Base-by-base conservation (phyloP, 2,329 filamentous ascomycete species). In the Aspergillus bombycis region DNA sequence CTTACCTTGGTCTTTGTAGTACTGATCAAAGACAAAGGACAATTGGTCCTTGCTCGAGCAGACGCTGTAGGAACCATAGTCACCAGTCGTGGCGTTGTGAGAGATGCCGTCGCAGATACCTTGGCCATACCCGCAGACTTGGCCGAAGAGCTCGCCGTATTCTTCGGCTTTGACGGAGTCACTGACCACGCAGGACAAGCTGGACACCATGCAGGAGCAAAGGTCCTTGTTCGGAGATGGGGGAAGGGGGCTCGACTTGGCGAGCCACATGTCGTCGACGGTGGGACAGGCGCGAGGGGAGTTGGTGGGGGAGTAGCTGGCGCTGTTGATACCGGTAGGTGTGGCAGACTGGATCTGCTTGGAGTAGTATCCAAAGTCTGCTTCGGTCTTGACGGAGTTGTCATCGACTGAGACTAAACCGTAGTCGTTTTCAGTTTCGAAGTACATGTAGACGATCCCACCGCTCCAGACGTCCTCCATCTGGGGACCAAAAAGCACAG, bases 381-480 rank as follows among this genome's bases (percentile, higher is more conserved):
- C 79, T 71, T 92, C 85, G 67, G 89, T 91, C 67, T 80, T 85
- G 67, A 90, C 91, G 50, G 81, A 81, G 74, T 82, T 81, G 72
- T 85, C 85, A 54, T 81, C 89, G 50, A 97, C 86, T 79, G 91
- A 86, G 85, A 78, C 72, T 26, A 78, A 65, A 68, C 72, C 95
- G 75, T 92, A 99, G 77, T 97, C 83, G 83, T 98, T 98, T 64
- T 78, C 83, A 79, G 97, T 93, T 83, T 97, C 86, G 83, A 93
- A 94, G 84, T 95, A 99, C 93, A 97, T 96, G 87, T 98, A 99
- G 77, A 98, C 93, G 70, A 99, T 97, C 80, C 94, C 95, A 71
- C 95, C 95, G 62, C 92, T 96, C 88, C 95, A 95, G 74, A 97
- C 92, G 11, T 80, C 79, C 28, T 88, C 91, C 95, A 99, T 99